These are phyloP conservation scores for Pistacia vera DNA, from an alignment of 345 rosid species.

Conservation along the genomic window DNA sequence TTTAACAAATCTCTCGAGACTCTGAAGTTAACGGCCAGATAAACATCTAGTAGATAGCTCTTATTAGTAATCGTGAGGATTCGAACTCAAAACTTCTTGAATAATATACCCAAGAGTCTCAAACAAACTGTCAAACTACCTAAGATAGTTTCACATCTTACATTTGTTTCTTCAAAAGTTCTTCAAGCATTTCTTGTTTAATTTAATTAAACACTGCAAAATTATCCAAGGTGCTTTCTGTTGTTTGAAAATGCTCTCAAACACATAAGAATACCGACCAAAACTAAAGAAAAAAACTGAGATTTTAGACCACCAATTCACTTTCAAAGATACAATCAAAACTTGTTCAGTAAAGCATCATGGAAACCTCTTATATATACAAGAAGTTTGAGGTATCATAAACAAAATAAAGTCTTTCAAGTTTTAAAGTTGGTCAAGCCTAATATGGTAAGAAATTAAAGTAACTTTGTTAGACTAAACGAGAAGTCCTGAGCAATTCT, in stretches of 20 bases:
- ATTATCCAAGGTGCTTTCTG: neutral
- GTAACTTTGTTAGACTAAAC: neutral
- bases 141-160: too few species aligned
- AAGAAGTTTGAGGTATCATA: neutral
- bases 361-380: neutral
- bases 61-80: too few species aligned
- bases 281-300: neutral
- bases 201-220: neutral
- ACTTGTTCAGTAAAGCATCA: neutral
- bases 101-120: too few species aligned
- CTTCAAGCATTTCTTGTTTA: neutral
- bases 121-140: too few species aligned
- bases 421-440: neutral
- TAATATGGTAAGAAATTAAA: neutral
- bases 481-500: constrained; percentile 34
- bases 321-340: neutral
- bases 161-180: neutral
- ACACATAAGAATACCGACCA: neutral
- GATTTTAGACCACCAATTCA: neutral
- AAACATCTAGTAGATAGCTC: too few species aligned
- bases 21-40: too few species aligned
- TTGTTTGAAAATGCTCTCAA: neutral
- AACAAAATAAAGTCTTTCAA: constrained; percentile 2
- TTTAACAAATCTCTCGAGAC: too few species aligned
- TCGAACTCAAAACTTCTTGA: too few species aligned